Conservation (phyloP, 2,329 filamentous ascomycete species). For the Venturia oleaginea region DNA sequence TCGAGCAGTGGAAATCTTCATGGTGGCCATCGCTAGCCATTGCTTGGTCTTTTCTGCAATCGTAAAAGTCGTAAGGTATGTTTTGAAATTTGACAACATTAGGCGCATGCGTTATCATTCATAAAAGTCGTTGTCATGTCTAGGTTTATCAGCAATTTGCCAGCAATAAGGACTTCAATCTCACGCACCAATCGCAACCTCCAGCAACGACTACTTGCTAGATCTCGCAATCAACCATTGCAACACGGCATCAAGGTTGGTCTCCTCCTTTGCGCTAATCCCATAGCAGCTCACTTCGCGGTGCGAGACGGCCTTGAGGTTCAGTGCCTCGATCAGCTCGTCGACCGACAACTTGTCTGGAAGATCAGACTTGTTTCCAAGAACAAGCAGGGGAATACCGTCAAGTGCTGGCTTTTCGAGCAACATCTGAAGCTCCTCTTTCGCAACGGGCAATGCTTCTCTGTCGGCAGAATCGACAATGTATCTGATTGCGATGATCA, state of each 20-base stretch:
- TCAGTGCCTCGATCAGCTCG: slow-evolving; percentile 85
- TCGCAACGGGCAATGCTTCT: slow-evolving; percentile 70
- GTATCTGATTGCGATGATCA: slow-evolving; percentile 48
- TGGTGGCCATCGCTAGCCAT: slow-evolving; percentile 9
- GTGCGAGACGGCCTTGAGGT: slow-evolving; percentile 79
- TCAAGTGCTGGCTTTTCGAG: slow-evolving; percentile 76
- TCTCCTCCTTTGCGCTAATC: slow-evolving; percentile 97
- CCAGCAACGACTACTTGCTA: slow-evolving; percentile 8
- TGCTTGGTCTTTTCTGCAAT: slow-evolving; percentile 9
- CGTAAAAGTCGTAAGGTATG: slow-evolving; percentile 7
- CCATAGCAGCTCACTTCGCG: slow-evolving; percentile 98
- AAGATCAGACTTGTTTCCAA: slow-evolving; percentile 96
- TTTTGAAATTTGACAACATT: slow-evolving; percentile 7
- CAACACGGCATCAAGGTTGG: slow-evolving; percentile 91
- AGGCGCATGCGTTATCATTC: slow-evolving; percentile 5
- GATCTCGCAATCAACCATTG: slow-evolving; percentile 69
- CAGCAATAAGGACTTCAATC: neutral
- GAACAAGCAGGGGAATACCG: slow-evolving; percentile 83
- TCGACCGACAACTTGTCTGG: slow-evolving; percentile 86
- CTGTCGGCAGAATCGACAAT: slow-evolving; percentile 94
- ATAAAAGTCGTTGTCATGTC: slow-evolving; percentile 1
- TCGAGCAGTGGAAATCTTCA: slow-evolving; percentile 4
- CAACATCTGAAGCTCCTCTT: slow-evolving; percentile 84
- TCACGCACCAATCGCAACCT: neutral
- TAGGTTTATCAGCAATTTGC: neutral